These are phyloP conservation scores for Eucalyptus erythrocorys DNA, from an alignment of 345 rosid genomes.

Conservation along the genomic window DNA sequence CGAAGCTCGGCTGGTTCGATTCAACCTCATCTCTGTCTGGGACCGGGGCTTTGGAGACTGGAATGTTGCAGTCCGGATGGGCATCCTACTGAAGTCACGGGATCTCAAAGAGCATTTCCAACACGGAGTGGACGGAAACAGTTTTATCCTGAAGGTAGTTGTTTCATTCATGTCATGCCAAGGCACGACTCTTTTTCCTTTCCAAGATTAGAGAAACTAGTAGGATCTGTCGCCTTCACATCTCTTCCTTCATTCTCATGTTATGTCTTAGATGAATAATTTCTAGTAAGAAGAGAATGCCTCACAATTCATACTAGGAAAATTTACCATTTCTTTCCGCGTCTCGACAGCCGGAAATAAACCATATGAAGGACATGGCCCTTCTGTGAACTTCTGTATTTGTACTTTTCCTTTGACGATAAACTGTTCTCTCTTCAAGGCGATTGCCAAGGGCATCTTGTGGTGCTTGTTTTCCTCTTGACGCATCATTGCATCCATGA, in stretches of 20 bases:
- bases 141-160: neutral
- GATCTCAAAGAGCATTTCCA: neutral
- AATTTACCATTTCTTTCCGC: neutral
- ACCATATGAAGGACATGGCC: neutral
- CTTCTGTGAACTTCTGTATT: neutral
- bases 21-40: neutral
- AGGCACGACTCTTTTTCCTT: neutral
- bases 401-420: neutral
- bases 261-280: neutral
- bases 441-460: neutral
- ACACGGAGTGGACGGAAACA: neutral
- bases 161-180: neutral
- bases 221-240: neutral
- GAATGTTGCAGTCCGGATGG: neutral
- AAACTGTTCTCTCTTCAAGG: neutral
- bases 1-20: conserved; percentile 41
- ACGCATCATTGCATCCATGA: neutral
- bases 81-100: neutral
- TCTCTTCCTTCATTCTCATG: neutral
- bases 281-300: neutral
- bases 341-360: neutral
- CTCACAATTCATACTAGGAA: neutral
- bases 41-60: neutral
- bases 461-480: neutral
- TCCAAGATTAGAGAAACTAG: neutral